These are phyloP conservation scores for Iberis pinnata DNA, from an alignment of 345 rosid genomes.

Conservation along the genomic window DNA sequence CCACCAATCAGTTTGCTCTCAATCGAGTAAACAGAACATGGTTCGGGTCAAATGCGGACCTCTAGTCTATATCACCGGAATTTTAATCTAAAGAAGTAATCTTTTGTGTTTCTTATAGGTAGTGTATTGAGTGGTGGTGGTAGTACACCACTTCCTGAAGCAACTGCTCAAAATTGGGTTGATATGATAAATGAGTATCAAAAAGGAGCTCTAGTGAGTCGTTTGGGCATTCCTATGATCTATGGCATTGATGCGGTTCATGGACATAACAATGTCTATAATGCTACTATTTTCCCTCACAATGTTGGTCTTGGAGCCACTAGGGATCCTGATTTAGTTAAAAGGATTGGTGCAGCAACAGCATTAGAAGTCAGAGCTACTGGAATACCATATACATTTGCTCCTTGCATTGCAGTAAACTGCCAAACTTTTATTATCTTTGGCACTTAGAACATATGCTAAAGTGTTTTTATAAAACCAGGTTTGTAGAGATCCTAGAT, in stretches of 20 bases:
- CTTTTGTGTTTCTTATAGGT: constrained; percentile 31
- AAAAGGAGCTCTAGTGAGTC: constrained; percentile 60
- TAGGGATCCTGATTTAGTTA: constrained; percentile 80
- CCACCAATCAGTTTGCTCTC: no score
- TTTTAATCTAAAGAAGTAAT: no score
- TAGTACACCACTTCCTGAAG: constrained; percentile 63
- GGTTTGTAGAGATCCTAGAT: constrained; percentile 98
- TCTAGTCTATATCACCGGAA: no score
- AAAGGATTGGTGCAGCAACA: constrained; percentile 91
- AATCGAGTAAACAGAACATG: no score
- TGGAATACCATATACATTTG: constrained; percentile 85
- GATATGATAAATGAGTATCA: constrained; percentile 67
- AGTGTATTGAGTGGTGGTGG: constrained; percentile 92
- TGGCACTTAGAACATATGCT: no score
- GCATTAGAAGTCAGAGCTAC: constrained; percentile 98
- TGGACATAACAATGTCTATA: constrained; percentile 84
- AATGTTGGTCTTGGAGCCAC: constrained; percentile 90
- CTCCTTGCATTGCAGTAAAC: constrained; percentile 93
- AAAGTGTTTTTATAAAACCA: no score
- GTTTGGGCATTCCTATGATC: constrained; percentile 84
- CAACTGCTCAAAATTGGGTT: constrained; percentile 68
- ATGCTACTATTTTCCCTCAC: constrained; percentile 88
- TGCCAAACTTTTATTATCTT: no score
- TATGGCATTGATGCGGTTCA: constrained; percentile 96
- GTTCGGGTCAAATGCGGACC: no score